Base-by-base conservation (phyloP, 2,329 filamentous ascomycete genomes). In the Trichoderma guizhouense region DNA sequence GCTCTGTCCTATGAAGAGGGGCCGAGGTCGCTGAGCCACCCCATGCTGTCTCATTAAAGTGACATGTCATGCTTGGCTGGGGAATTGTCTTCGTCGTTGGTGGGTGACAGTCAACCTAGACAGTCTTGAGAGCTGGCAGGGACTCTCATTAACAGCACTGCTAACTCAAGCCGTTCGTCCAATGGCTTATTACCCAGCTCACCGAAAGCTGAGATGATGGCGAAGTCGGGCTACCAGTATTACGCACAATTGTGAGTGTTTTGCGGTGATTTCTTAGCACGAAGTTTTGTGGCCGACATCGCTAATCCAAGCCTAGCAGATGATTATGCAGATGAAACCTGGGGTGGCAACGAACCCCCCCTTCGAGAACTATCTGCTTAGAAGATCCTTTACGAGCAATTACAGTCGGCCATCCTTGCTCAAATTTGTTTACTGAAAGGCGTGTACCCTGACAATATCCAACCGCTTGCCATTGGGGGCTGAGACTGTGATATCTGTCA, bases 21-120 rank as follows among this genome's bases (percentile, higher is more conserved):
- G 51, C 18, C 47, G 62, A 21, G n/a, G 53, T 43, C 55, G 55
- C 63, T 67, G 30, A 36, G 28, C 28, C 18, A 21, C 53, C 47
- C 62, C 55, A 30, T 65, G 63, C 63, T 28, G 69, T 62, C 39
- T 28, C 63, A 61, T 2, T 26, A 71, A 62, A 67, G 39, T 71
- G 69, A 71, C 69, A 51, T 58, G 62, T 71, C 69, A 71, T 71
- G 62, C 69, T 43, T 53, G 63, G 34, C 69, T 39, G 24, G 43
- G 55, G 39, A 61, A 51, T 39, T 61, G 30, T 57, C 36, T 32
- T 57, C 39, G 12, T 21, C 30, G 58, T 64, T 70, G 60, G 32
- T 32, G 26, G 30, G 64, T 30, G 47, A 57, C 24, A 8, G 30
- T 34, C 55, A 32, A 12, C 61, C 24, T n/a, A 30, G 11, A 21